Percentiles rank a stretch among this genome's conserved stretches.
phyloP scores from a whole-genome alignment of 768 basidiomycete species.

The Fistulinella prunicolor region DNA sequence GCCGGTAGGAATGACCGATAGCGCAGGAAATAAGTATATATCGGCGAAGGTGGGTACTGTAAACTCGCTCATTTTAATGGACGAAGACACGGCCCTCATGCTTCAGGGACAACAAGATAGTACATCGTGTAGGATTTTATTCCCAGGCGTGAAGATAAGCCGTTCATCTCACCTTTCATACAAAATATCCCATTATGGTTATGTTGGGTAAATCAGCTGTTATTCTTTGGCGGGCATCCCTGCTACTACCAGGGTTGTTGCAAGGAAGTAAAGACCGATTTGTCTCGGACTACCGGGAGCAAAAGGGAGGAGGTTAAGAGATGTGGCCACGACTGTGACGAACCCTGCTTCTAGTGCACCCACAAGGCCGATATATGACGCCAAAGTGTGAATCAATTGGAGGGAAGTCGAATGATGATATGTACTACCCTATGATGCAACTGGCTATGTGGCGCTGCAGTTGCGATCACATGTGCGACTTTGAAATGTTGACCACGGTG shows the following conservation, averaged over 20 bases:
- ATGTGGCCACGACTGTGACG: neutral
- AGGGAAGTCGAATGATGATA: neutral
- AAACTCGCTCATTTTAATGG: neutral
- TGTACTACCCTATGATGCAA: neutral
- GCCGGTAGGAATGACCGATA: neutral
- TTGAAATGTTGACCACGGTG: neutral
- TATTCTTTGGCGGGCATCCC: too few relatives aligned
- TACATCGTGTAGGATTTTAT: neutral
- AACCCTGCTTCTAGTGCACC: neutral
- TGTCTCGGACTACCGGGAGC: neutral
- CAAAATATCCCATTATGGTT: neutral
- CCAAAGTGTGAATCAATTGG: neutral
- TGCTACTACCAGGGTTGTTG: neutral
- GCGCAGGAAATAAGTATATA: neutral
- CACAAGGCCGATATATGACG: conserved; percentile 2
- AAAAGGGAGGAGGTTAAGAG: neutral
- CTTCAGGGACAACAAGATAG: conserved; percentile 9
- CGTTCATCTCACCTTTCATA: neutral
- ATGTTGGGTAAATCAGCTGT: neutral
- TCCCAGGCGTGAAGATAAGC: neutral
- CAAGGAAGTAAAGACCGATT: neutral
- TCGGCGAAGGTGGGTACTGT: too few relatives aligned
- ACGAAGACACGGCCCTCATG: neutral
- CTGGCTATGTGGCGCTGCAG: neutral
- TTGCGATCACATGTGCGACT: neutral